Percentiles rank a stretch among this genome's conserved stretches.
These are phyloP conservation scores for Talaromyces sp. DNA, from an alignment of 2,329 filamentous ascomycete species.

Conservation along the genomic window DNA sequence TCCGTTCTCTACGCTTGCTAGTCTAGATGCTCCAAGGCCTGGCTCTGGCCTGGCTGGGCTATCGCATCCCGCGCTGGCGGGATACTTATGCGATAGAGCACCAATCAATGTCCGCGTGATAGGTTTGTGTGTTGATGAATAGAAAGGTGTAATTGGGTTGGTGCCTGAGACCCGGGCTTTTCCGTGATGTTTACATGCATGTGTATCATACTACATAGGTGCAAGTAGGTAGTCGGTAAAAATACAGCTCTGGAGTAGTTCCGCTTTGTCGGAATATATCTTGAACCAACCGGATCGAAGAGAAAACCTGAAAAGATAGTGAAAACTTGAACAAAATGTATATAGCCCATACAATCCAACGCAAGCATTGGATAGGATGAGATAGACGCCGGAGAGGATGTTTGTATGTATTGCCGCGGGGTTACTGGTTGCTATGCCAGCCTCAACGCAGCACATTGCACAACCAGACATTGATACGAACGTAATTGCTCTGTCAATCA, in stretches of 20 bases:
- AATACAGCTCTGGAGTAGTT: no score
- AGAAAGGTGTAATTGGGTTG: neutral
- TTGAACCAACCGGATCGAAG: no score
- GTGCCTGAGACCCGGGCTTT: neutral
- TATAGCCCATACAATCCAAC: neutral
- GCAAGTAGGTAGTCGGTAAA: no score
- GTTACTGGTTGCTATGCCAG: slow-evolving; percentile 1
- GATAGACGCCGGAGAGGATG: neutral
- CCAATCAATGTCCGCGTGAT: neutral
- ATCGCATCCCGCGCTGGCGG: neutral
- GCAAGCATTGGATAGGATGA: no score
- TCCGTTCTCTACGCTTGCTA: neutral
- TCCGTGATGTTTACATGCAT: neutral
- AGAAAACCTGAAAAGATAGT: no score
- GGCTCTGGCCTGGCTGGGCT: neutral
- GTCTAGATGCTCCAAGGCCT: neutral
- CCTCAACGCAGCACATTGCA: neutral
- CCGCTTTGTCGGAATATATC: no score
- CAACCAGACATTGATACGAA: neutral
- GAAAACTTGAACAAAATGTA: neutral
- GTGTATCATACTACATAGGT: no score
- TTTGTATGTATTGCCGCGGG: slow-evolving; percentile 6
- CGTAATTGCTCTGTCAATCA: neutral
- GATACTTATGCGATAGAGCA: neutral
- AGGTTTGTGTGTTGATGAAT: neutral